Conservation (phyloP, 2,329 filamentous ascomycete genomes). For the Sporothrix variecibatus region DNA sequence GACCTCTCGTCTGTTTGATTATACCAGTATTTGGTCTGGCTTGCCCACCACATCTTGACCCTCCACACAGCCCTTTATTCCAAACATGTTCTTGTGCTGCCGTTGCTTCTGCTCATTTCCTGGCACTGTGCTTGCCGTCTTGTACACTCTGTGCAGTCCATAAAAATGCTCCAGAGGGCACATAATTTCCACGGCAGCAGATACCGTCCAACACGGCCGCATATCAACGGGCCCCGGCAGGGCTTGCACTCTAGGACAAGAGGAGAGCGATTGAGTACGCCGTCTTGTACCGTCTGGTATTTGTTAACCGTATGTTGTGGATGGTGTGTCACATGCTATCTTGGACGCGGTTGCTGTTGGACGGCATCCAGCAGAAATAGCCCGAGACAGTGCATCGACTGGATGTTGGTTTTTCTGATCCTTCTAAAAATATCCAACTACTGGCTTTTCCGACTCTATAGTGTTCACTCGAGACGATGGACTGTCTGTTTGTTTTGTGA, state of each 20-base stretch:
- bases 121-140: neutral
- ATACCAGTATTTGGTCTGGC: neutral
- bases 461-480: neutral
- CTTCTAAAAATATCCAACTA: too few relatives aligned
- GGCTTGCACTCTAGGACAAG: neutral
- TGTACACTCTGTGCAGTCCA: neutral
- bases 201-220: neutral
- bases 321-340: too few relatives aligned
- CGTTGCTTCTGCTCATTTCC: neutral
- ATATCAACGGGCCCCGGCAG: neutral
- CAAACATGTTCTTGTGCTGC: neutral
- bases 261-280: neutral
- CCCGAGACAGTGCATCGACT: neutral
- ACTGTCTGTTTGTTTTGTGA: neutral
- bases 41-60: neutral
- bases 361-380: neutral
- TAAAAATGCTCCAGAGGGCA: neutral
- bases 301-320: neutral
- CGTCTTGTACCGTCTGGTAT: neutral
- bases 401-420: neutral
- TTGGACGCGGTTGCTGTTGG: neutral
- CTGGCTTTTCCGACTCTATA: neutral
- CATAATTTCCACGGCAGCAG: neutral
- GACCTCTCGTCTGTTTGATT: neutral
- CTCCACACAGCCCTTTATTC: conserved; percentile 4